phyloP scores from a whole-genome alignment of 2,329 filamentous ascomycete genomes.

The Fusarium fracticaudum region DNA sequence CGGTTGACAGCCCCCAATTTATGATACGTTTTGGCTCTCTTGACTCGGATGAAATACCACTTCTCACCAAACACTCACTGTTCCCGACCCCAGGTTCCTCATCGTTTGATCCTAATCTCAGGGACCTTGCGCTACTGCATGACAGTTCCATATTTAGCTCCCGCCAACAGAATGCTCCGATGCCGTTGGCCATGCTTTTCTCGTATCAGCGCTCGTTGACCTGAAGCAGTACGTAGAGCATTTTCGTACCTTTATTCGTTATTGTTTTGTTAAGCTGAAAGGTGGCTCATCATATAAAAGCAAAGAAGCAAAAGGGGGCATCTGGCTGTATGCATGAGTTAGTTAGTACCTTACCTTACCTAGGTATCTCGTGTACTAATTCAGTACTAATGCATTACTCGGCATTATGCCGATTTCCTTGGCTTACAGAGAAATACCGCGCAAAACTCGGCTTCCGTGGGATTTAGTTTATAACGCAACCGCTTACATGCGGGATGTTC shows the following conservation, averaged over 20 bases:
- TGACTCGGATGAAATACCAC: not conserved
- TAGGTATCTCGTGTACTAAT: not conserved
- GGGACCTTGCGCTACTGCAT: constrained; percentile 33
- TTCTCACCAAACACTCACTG: not conserved
- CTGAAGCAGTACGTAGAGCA: not conserved
- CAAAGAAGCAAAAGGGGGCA: not conserved
- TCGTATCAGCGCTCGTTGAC: constrained; percentile 5
- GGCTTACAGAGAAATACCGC: not conserved
- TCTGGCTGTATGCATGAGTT: not conserved
- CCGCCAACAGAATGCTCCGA: constrained; percentile 27
- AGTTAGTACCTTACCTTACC: too few relatives aligned
- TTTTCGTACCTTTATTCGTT: not conserved
- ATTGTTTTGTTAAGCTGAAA: not conserved
- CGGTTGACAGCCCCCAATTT: not conserved
- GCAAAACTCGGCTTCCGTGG: not conserved
- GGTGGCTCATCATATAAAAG: not conserved
- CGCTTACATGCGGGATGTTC: not conserved
- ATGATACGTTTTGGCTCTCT: not conserved
- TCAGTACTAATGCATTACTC: not conserved
- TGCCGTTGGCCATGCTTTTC: not conserved
- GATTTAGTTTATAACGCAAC: not conserved
- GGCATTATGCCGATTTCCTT: not conserved
- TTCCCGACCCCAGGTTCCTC: constrained; percentile 16
- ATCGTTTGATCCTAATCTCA: constrained; percentile 8
- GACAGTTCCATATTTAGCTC: constrained; percentile 37